Conservation (phyloP, 306 rosid species). For the Lupinus albus region DNA sequence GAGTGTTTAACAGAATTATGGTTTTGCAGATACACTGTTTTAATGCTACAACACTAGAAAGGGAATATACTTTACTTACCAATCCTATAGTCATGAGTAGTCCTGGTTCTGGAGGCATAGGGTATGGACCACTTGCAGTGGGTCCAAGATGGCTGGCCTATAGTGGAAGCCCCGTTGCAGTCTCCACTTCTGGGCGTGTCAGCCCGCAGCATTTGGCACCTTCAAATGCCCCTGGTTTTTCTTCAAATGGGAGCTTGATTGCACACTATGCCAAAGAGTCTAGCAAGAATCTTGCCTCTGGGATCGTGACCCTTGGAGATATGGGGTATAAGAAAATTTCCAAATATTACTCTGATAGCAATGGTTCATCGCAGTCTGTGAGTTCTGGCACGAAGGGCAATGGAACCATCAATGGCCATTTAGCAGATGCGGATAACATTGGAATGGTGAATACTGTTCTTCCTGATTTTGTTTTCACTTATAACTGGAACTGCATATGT, state of each 20-base stretch:
- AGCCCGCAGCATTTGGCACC: constrained; percentile 72
- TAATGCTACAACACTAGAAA: constrained; percentile 71
- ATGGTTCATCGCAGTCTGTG: constrained; percentile 57
- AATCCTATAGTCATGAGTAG: constrained; percentile 67
- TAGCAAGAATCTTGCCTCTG: constrained; percentile 93
- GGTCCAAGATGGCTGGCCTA: constrained; percentile 98
- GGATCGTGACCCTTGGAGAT: constrained; percentile 88
- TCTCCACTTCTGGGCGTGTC: constrained; percentile 65
- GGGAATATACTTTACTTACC: constrained; percentile 78
- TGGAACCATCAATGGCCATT: constrained; percentile 65
- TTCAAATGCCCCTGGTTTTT: constrained; percentile 66
- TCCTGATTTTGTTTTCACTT: constrained; percentile 32
- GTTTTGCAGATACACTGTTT: constrained; percentile 87
- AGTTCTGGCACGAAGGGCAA: constrained; percentile 58
- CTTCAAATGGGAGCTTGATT: constrained; percentile 87
- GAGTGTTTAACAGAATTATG: constrained; percentile 32
- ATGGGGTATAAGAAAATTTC: constrained; percentile 92
- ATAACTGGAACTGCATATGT: not conserved
- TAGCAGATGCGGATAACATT: constrained; percentile 61
- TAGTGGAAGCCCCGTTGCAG: constrained; percentile 73
- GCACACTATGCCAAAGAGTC: constrained; percentile 96
- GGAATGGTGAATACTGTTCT: constrained; percentile 75
- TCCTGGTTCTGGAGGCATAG: constrained; percentile 76
- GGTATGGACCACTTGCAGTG: constrained; percentile 93
- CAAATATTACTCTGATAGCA: constrained; percentile 74